Evolutionary conservation across 257 asterid genomes (phyloP).

Genomic region (Ballota nigra): DNA sequence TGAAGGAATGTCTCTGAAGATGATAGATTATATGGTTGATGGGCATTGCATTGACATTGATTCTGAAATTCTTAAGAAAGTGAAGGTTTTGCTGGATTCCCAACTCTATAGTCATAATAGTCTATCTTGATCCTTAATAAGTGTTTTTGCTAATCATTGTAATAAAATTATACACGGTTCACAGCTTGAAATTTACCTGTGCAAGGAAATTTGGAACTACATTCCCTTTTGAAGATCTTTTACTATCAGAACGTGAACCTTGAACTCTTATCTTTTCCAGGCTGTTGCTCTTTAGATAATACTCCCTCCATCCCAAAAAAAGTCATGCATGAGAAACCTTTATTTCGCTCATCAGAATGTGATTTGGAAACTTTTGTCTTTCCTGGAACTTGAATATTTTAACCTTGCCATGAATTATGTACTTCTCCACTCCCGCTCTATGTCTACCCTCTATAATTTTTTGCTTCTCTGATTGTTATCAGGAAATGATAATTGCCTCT

Average conservation of each 20-base stretch:
- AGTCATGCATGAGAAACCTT: background rate
- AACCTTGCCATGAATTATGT: conserved; percentile 10
- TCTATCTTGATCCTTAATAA: background rate
- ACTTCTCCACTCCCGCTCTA: conserved; percentile 9
- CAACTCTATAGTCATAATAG: background rate
- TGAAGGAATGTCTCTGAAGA: conserved; percentile 87
- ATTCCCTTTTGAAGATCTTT: background rate
- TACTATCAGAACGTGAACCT: background rate
- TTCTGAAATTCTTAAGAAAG: conserved; percentile 53
- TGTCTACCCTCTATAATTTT: background rate
- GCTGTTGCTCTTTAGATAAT: conserved; percentile 3
- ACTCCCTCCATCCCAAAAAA: background rate
- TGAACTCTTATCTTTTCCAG: background rate
- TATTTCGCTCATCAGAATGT: background rate
- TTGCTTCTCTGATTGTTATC: conserved; percentile 21
- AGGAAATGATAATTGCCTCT: conserved; percentile 83
- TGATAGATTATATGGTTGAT: conserved; percentile 80
- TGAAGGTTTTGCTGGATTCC: conserved; percentile 51
- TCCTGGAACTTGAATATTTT: background rate
- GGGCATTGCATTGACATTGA: conserved; percentile 75
- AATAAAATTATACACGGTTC: background rate
- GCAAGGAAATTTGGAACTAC: conserved; percentile 10
- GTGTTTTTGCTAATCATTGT: conserved; percentile 7
- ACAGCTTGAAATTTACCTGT: background rate
- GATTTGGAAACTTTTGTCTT: background rate